Evolutionary conservation across 2,329 filamentous ascomycete genomes (phyloP).

Genomic region (Fusarium mangiferae): DNA sequence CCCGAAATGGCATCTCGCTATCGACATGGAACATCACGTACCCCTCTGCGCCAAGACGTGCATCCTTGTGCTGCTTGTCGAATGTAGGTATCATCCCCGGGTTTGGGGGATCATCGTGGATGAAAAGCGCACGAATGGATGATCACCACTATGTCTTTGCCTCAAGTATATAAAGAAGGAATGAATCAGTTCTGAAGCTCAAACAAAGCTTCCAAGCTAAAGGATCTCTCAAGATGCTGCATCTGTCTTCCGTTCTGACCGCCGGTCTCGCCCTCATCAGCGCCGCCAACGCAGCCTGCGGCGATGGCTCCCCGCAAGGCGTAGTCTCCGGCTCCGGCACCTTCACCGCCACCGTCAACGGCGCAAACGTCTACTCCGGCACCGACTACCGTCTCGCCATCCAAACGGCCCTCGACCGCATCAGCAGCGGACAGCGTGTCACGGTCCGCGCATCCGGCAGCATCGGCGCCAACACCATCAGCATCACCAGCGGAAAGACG

Average conservation of each 20-base stretch:
- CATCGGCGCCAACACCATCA: slow-evolving; percentile 64
- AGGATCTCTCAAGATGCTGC: slow-evolving; percentile 45
- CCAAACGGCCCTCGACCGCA: slow-evolving; percentile 63
- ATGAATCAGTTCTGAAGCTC: rapidly evolving
- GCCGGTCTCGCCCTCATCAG: slow-evolving; percentile 55
- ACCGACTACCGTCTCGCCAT: slow-evolving; percentile 65
- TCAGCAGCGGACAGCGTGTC: slow-evolving; percentile 62
- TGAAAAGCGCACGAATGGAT: slow-evolving; percentile 13
- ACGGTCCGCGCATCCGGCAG: slow-evolving; percentile 65
- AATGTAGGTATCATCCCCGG: background rate
- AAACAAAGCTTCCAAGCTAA: too few relatives aligned
- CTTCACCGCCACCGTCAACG: slow-evolving; percentile 58
- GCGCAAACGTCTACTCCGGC: slow-evolving; percentile 60
- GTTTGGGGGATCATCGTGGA: background rate
- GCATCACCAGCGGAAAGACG: slow-evolving; percentile 62
- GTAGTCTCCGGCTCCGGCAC: slow-evolving; percentile 59
- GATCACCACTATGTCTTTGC: rapidly evolving
- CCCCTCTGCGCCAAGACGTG: slow-evolving; percentile 2
- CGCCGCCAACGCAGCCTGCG: slow-evolving; percentile 56
- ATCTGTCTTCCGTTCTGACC: slow-evolving; percentile 49
- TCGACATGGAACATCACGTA: background rate
- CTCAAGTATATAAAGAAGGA: background rate
- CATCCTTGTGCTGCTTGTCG: background rate
- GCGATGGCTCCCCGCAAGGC: slow-evolving; percentile 58
- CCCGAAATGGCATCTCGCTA: slow-evolving; percentile 11